Evolutionary conservation across 164 flowering plant species (phyloP).

Genomic region (Macadamia tetraphylla): DNA sequence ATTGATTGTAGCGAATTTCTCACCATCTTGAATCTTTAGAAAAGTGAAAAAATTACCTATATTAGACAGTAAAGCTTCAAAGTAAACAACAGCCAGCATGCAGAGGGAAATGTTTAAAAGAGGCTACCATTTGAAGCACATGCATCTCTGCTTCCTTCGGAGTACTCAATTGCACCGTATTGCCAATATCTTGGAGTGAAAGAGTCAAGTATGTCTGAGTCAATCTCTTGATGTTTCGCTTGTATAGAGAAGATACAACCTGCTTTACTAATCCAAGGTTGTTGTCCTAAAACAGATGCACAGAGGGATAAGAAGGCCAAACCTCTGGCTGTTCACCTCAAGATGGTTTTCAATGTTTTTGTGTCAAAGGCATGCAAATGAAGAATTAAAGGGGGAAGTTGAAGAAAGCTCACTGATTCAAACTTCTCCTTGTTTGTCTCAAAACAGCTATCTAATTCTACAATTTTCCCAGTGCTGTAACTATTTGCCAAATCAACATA

Average conservation of each 20-base stretch:
- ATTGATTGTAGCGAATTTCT: conserved; percentile 89
- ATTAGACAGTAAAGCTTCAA: background rate
- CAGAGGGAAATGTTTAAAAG: background rate
- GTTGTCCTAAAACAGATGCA: conserved; percentile 46
- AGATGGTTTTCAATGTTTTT: background rate
- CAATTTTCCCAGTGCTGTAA: conserved; percentile 59
- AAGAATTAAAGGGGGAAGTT: background rate
- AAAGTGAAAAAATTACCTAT: background rate
- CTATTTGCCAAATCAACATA: conserved; percentile 66
- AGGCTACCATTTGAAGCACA: conserved; percentile 94
- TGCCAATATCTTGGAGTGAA: conserved; percentile 92
- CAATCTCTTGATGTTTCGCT: conserved; percentile 86
- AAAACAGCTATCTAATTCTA: conserved; percentile 57
- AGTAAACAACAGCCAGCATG: conserved; percentile 2
- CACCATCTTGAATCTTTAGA: conserved; percentile 84
- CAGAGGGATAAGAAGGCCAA: background rate
- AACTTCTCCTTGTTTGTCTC: conserved; percentile 56
- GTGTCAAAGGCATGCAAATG: background rate
- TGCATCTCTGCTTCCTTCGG: conserved; percentile 98
- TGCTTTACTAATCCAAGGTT: conserved; percentile 91
- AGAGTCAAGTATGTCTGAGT: conserved; percentile 95
- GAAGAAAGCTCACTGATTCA: conserved; percentile 51
- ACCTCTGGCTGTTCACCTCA: background rate
- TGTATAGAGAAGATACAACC: conserved; percentile 82
- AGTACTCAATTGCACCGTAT: conserved; percentile 59